phyloP scores from a whole-genome alignment of 148 eudicot genomes.

The Rhododendron simsii region DNA sequence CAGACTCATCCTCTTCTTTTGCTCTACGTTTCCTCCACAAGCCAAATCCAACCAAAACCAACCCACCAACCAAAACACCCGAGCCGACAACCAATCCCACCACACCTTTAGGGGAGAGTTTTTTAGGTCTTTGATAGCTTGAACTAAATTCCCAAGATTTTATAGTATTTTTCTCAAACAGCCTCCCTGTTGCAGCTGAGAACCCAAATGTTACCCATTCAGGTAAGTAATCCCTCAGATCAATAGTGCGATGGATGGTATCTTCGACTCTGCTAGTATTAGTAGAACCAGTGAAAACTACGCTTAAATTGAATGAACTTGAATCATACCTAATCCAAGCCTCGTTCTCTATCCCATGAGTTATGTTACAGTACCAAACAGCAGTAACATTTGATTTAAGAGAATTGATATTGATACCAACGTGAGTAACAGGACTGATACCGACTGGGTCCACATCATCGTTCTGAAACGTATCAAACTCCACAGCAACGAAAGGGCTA shows the following conservation, averaged over 20 bases:
- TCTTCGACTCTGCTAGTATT: background rate
- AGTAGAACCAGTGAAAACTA: background rate
- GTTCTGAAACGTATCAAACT: too few relatives aligned
- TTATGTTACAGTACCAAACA: background rate
- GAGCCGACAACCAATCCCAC: conserved; percentile 10
- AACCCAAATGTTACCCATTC: background rate
- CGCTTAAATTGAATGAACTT: background rate
- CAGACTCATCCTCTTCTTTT: background rate
- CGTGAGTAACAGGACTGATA: too few relatives aligned
- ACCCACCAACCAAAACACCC: background rate
- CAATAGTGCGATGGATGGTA: background rate
- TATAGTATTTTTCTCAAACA: background rate
- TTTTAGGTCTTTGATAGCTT: background rate
- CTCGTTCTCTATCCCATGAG: background rate
- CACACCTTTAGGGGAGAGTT: background rate
- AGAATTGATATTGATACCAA: too few relatives aligned
- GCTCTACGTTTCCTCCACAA: conserved; percentile 1
- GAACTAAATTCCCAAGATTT: conserved; percentile 19
- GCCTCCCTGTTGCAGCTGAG: background rate
- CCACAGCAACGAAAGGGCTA: too few relatives aligned
- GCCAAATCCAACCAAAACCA: background rate
- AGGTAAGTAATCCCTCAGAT: background rate
- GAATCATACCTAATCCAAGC: conserved; percentile 5
- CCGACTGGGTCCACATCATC: too few relatives aligned
- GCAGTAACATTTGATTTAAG: background rate